Conservation (phyloP, 78 protist genomes). For the Dictyostelium citrinum region DNA sequence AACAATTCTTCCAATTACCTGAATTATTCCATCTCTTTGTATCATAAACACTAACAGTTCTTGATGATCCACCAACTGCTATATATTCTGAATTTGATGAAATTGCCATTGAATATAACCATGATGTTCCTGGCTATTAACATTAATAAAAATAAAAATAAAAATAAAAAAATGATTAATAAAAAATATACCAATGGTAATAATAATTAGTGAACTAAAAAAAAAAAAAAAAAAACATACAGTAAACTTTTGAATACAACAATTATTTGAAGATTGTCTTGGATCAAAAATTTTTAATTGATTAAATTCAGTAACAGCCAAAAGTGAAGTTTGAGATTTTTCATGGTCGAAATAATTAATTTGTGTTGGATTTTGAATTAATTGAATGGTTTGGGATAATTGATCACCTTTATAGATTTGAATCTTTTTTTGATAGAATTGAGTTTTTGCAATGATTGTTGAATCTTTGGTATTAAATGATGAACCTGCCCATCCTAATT, state of each 20-base stretch:
- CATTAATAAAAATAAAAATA: neutral
- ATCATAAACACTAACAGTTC: conserved; percentile 54
- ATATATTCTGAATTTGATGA: neutral
- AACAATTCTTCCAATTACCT: conserved; percentile 67
- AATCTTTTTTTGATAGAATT: conserved; percentile 18
- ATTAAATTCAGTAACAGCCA: conserved; percentile 62
- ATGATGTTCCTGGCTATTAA: neutral
- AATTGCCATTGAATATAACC: conserved; percentile 5
- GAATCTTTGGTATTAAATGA: conserved; percentile 3
- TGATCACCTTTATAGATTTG: conserved; percentile 1
- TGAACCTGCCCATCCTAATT: conserved; percentile 50
- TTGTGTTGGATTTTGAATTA: conserved; percentile 59
- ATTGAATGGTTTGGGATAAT: neutral
- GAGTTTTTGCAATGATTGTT: conserved; percentile 16
- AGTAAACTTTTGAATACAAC: conserved; percentile 28
- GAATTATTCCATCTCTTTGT: conserved; percentile 26
- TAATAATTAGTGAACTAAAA: no score
- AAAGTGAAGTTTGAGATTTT: neutral
- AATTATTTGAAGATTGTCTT: neutral
- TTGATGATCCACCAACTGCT: conserved; percentile 60
- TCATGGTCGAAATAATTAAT: neutral
- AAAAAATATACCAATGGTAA: no score
- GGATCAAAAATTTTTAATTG: conserved; percentile 54
- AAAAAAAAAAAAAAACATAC: conserved; percentile 4
- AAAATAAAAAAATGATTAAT: no score